Evolutionary conservation across 2,329 filamentous ascomycete species (phyloP).

Genomic region (Sarocladiaceae sp.): DNA sequence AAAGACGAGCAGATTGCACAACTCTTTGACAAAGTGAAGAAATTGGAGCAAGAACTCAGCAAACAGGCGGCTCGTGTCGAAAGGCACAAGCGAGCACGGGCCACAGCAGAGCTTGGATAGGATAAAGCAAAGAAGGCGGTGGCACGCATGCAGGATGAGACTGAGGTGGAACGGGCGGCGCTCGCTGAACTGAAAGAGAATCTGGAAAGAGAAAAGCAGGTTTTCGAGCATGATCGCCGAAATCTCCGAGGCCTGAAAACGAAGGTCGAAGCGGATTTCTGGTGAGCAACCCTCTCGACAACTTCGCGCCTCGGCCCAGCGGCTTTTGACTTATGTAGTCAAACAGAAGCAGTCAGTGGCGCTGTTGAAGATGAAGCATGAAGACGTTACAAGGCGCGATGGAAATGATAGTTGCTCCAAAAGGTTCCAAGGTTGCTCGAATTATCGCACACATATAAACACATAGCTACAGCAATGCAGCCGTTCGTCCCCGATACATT

Average conservation of each 20-base stretch:
- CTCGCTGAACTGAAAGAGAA: not conserved
- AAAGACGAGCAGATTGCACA: conserved; percentile 71
- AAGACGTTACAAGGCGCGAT: no score
- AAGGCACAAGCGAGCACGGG: not conserved
- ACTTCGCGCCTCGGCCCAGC: no score
- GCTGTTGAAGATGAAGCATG: no score
- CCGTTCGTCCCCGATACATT: no score
- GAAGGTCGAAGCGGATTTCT: not conserved
- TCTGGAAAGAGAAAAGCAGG: not conserved
- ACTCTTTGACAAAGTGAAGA: not conserved
- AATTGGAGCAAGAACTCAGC: not conserved
- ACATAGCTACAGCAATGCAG: not conserved
- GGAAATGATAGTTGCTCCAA: not conserved
- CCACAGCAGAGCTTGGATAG: not conserved
- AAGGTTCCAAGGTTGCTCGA: not conserved
- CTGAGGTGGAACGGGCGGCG: not conserved
- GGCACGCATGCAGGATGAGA: not conserved
- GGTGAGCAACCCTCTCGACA: not conserved
- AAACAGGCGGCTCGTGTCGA: not conserved
- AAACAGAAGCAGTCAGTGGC: no score
- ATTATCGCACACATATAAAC: not conserved
- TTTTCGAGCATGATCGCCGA: not conserved
- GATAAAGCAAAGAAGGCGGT: not conserved
- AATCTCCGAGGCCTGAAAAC: not conserved
- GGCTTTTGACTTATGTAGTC: no score